Evolutionary conservation across 2,329 filamentous ascomycete genomes (phyloP).

Genomic region (Nemania sp.): DNA sequence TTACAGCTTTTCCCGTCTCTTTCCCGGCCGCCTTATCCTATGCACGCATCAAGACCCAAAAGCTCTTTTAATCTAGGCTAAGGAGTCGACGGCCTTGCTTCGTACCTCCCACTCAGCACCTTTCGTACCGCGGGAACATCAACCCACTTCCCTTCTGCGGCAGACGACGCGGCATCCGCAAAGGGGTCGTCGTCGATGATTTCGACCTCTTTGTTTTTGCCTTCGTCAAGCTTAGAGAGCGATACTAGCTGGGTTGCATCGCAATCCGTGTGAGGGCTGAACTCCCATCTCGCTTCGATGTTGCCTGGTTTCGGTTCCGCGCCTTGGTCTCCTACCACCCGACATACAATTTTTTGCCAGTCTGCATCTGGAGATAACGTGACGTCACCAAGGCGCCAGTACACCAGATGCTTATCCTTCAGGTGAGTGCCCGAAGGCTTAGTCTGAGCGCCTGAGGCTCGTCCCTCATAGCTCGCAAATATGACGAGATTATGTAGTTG

Average conservation of each 20-base stretch:
- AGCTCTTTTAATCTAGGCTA: not conserved
- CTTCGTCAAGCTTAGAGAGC: conserved; percentile 58
- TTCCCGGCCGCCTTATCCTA: conserved; percentile 14
- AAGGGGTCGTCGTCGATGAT: conserved; percentile 66
- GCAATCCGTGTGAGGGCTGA: conserved; percentile 41
- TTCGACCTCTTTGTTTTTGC: conserved; percentile 55
- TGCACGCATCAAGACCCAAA: not conserved
- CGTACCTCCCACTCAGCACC: conserved; percentile 76
- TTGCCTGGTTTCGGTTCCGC: conserved; percentile 72
- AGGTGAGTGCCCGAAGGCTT: conserved; percentile 80
- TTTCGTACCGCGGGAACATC: conserved; percentile 68
- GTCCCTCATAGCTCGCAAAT: conserved; percentile 70
- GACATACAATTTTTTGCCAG: conserved; percentile 77
- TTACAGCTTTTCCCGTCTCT: conserved; percentile 4
- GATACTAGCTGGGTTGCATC: conserved; percentile 52
- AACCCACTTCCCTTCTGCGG: conserved; percentile 57
- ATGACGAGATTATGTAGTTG: conserved; percentile 75
- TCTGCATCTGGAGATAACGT: conserved; percentile 64
- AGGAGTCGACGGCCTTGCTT: conserved; percentile 47
- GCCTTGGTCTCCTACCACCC: conserved; percentile 73
- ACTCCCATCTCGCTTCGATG: conserved; percentile 83
- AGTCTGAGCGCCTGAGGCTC: conserved; percentile 69
- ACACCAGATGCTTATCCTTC: conserved; percentile 75
- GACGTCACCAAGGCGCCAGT: conserved; percentile 80
- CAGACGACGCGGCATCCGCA: conserved; percentile 57